Evolutionary conservation across 2,329 filamentous ascomycete species (phyloP).

Genomic region (Xylaria polymorpha): DNA sequence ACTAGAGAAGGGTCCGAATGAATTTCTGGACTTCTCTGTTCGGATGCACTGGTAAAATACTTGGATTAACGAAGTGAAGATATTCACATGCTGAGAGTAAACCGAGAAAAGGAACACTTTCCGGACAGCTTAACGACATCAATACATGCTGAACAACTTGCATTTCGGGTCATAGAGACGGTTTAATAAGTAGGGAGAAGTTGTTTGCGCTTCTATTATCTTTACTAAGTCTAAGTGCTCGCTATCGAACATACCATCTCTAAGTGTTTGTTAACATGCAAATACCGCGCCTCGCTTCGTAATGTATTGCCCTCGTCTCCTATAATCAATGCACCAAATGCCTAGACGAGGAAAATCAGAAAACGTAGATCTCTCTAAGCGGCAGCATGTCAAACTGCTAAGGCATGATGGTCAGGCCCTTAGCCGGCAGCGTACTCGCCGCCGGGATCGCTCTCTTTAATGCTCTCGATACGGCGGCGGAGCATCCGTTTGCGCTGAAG

Average conservation of each 20-base stretch:
- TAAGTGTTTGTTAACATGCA: slow-evolving; percentile 26
- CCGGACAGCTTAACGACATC: background rate
- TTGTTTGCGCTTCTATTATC: slow-evolving; percentile 11
- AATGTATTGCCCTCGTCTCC: background rate
- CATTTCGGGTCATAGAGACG: background rate
- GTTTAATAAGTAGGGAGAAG: background rate
- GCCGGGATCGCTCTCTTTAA: slow-evolving; percentile 28
- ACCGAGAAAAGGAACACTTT: background rate
- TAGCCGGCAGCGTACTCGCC: background rate
- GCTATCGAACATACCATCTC: slow-evolving; percentile 1
- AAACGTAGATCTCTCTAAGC: background rate
- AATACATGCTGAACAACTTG: background rate
- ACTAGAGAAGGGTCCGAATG: background rate
- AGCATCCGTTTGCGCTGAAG: slow-evolving; percentile 11
- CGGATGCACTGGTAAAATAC: background rate
- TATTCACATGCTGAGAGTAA: background rate
- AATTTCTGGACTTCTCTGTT: background rate
- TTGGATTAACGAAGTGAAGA: background rate
- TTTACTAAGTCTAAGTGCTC: slow-evolving; percentile 26
- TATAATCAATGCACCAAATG: background rate
- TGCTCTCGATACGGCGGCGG: slow-evolving; percentile 38
- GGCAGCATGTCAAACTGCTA: background rate
- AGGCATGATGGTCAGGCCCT: background rate
- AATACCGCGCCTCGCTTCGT: background rate
- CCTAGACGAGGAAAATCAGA: background rate